phyloP scores from a whole-genome alignment of 1,284 basidiomycete genomes.

The Moesziomyces parantarcticus region DNA sequence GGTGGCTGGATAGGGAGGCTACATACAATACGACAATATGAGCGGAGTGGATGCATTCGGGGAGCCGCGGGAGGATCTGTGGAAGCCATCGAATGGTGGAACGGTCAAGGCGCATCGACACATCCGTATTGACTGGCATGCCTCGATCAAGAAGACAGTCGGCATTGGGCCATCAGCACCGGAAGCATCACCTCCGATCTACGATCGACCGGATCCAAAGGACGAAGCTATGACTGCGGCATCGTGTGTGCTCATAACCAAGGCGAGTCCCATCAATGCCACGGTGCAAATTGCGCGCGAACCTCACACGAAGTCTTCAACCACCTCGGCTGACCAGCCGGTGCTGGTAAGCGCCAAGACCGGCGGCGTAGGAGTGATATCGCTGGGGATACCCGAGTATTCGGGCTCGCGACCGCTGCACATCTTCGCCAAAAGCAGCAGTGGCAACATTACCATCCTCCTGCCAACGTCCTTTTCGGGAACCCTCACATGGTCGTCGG shows the following conservation, averaged over 20 bases:
- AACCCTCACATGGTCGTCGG: slow-evolving; percentile 54
- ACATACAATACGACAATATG: too few species aligned
- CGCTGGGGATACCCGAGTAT: slow-evolving; percentile 46
- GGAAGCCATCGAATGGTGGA: slow-evolving; percentile 10
- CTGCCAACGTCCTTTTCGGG: slow-evolving; percentile 56
- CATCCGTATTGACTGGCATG: slow-evolving; percentile 54
- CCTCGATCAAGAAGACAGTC: slow-evolving; percentile 56
- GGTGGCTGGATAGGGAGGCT: too few species aligned
- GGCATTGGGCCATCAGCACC: slow-evolving; percentile 49
- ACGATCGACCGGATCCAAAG: slow-evolving; percentile 38
- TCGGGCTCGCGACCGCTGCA: slow-evolving; percentile 45
- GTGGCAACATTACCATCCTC: slow-evolving; percentile 48
- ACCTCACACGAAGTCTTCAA: slow-evolving; percentile 5
- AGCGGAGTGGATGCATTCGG: slow-evolving; percentile 9
- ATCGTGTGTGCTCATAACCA: slow-evolving; percentile 46
- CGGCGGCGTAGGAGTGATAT: slow-evolving; percentile 24
- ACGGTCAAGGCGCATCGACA: slow-evolving; percentile 38
- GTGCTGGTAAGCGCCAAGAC: slow-evolving; percentile 42
- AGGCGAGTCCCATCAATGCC: slow-evolving; percentile 47
- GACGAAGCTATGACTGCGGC: slow-evolving; percentile 29
- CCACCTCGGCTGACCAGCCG: slow-evolving; percentile 16
- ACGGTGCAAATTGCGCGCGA: slow-evolving; percentile 34
- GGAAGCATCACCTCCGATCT: slow-evolving; percentile 49
- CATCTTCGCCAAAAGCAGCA: slow-evolving; percentile 43
- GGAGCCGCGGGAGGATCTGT: slow-evolving; percentile 28